Base-by-base conservation (phyloP, 2,329 filamentous ascomycete genomes). In the Colletotrichum sp. region DNA sequence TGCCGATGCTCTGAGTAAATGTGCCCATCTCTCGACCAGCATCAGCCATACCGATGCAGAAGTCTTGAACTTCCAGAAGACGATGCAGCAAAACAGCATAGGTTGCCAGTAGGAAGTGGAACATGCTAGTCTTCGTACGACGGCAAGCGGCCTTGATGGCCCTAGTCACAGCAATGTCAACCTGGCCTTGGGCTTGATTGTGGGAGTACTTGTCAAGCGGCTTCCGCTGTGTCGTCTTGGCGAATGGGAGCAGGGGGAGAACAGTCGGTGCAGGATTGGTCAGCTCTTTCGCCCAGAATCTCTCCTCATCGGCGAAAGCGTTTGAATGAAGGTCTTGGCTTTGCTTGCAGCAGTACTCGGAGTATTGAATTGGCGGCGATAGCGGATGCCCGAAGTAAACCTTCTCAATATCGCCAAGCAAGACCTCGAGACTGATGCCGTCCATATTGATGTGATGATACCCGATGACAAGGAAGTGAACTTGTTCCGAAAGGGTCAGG, bases 31-130 rank as follows among this genome's bases (percentile, higher is more conserved):
- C 67, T 13, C 80, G 85, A 4, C 86, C 86, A 9, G 86, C 86
- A 79, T 90, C 88, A 0, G 84, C 84, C n/a, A 90, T 82, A 9
- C 89, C 89, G 65, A 91, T 88, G 30, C 79, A 81, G n/a, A 91
- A n/a, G 30, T 89, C 85, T 1, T 83, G 77, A 32, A 66, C 26
- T n/a, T 36, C n/a, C 26, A 71, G n/a, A 30, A 24, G 32, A 3
- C 28, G 34, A 39, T 28, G 10, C 36, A 59, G 16, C n/a, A 36
- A 12, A 18, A 43, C 67, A 36, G 13, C 57, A n/a, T 87, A 84
- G 0, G 82, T 81, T 0, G 87, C 83, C 4, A 90, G 80, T 75
- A 86, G 86, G 75, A 90, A 83, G 66, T 90, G 87, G 77, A 89
- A 90, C 0, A 80, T 71, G 1, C 81, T 81, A 7, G 61, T 36